Base-by-base conservation (phyloP, 139 green algal species). In the Penium margaritaceum region DNA sequence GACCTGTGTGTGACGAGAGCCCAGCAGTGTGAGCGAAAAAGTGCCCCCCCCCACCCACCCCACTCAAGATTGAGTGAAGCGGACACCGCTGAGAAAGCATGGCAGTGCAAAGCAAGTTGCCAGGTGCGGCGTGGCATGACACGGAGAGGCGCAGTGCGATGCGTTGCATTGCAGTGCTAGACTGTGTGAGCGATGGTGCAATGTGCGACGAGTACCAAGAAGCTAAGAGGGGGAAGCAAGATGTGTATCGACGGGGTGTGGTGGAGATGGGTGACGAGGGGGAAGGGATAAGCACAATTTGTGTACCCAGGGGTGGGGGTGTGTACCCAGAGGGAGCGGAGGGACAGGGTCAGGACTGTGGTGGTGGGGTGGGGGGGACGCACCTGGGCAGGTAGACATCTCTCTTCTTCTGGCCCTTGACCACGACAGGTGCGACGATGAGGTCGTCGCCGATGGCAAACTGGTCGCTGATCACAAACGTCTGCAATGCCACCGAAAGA, bases 381-480 rank as follows among this genome's bases (percentile, higher is more conserved):
- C 80, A 88, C 35, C 57, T 60, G 34, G 85, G 73, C 33, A 90
- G 78, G 63, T 89, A 90, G 2, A 90, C 76, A 58, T 88, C 79
- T 38, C 85, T 30, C 55, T 55, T 41, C 41, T 53, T 74, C 41
- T 76, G 72, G 19, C 83, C 83, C 54, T 83, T 82, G 12, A 81
- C 58, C 3, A 90, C 82, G 21, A 90, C 85, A 7, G 85, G 85
- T 3, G 85, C 85, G 5, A 90, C 85, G 55, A 90, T 81, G 65
- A 90, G 46, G 72, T 90, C 81, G 32, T 86, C 69, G 14, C 85
- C 85, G 9, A 90, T 63, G 2, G 80, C 80, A 65, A 85, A 90
- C 70, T 89, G 85, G 58, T 90, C 86, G 30, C 70, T 30, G 37
- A 90, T 88, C n/a, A 43, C 15, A 58, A 79, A 89, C 27, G 86